phyloP scores from a whole-genome alignment of 129 eudicot species.

The Centella asiatica region DNA sequence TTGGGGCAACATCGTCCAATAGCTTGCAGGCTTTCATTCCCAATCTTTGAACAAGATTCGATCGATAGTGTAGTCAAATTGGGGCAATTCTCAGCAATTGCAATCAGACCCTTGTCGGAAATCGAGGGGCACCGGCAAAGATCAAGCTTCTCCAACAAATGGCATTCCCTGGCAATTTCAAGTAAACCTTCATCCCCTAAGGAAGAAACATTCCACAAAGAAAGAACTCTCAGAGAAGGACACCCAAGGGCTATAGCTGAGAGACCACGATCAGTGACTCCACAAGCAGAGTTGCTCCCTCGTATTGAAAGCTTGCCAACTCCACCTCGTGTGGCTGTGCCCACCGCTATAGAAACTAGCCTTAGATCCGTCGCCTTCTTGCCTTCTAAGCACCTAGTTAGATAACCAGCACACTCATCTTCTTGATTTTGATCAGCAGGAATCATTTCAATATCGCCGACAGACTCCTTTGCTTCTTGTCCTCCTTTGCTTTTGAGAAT shows the following conservation, averaged over 20 bases:
- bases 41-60: conserved; percentile 65
- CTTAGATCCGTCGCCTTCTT: conserved; percentile 83
- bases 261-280: conserved; percentile 59
- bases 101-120: conserved; percentile 66
- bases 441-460: conserved; percentile 28
- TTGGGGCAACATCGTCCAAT: conserved; percentile 68
- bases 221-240: conserved; percentile 74
- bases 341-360: conserved; percentile 89
- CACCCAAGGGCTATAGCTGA: conserved; percentile 74
- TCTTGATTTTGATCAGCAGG: conserved; percentile 29
- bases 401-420: conserved; percentile 50
- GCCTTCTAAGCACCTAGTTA: conserved; percentile 79
- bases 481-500: conserved; percentile 21
- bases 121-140: conserved; percentile 63
- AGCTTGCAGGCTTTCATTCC: conserved; percentile 69
- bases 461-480: conserved; percentile 11
- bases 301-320: conserved; percentile 84
- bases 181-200: conserved; percentile 62
- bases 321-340: conserved; percentile 80
- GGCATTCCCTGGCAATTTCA: conserved; percentile 75
- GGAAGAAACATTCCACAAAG: conserved; percentile 69
- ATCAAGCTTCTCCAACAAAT: conserved; percentile 67
- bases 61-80: conserved; percentile 55
- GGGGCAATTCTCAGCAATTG: conserved; percentile 58
- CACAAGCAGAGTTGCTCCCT: conserved; percentile 46